Base-by-base conservation (phyloP, 129 eudicot species). In the Solidago caesia region DNA sequence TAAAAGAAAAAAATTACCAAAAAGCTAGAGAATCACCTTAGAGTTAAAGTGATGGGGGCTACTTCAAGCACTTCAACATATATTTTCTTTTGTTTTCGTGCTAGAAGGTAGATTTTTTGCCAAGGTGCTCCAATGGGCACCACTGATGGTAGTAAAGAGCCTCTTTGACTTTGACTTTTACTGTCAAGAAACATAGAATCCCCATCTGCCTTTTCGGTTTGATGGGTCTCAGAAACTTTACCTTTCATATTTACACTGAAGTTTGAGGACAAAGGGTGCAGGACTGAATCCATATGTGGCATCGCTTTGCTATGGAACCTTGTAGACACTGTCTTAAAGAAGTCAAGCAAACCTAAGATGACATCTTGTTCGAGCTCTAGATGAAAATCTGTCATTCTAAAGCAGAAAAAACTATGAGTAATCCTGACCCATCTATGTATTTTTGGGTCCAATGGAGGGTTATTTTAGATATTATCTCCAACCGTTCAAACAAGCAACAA, bases 71-170 rank as follows among this genome's bases (percentile, higher is more conserved):
- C 85, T 77, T 95, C 94, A 44, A 95, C 85, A 47, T 91, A 95
- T 73, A 91, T 87, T 73, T 95, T 95, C 87, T 91, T 91, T 78
- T 95, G 90, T 81, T 87, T 87, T 79, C 87, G 82, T 51, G 97
- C 91, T 11, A 88, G 78, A 76, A 87, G 88, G 72, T 82, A 86
- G 72, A 91, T 89, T 77, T 91, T 81, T 85, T 95, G 99, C 96
- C 97, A 89, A 9, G 99, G 99, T 79, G 99, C 99, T 79, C 99
- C 99, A 68, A 91, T 89, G 65, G 99, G 99, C 63, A 85, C 79
- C 44, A 87, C 59, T 33, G 79, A 72, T 39, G 94, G 96, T 16
- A 81, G 78, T 68, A 87, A 74, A n/a, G 69, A 67, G 61, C 49
- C 48, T 63, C 57, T 79, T 64, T 64, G 71, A 62, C 70, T 73